Percentiles rank a stretch among this genome's conserved stretches.
These are phyloP conservation scores for cucumber (Cucumis sativus) DNA, from an alignment of 306 rosid species.

Conservation along the genomic window DNA sequence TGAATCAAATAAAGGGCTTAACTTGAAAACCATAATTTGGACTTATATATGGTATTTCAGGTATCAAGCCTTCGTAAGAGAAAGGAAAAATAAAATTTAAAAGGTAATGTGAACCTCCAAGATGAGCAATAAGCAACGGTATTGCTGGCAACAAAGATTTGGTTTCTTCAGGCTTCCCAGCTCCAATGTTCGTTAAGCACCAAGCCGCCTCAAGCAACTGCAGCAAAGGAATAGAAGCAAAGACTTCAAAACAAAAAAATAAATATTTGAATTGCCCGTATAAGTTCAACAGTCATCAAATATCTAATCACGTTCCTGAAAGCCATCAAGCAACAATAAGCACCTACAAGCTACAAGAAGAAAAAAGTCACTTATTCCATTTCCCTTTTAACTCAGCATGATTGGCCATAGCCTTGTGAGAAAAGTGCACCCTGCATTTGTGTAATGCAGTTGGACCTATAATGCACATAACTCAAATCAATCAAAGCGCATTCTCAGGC, in stretches of 20 bases:
- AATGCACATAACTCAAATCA: background rate
- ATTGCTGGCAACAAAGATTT: conserved; percentile 78
- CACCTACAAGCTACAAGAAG: background rate
- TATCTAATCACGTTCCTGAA: background rate
- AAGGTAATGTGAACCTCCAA: conserved; percentile 64
- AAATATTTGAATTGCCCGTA: background rate
- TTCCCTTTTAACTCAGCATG: background rate
- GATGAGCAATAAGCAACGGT: conserved; percentile 87
- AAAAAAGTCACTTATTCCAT: background rate
- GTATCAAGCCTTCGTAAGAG: background rate
- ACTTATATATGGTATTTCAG: background rate
- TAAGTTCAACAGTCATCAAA: background rate
- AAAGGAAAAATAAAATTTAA: background rate
- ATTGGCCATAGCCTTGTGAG: background rate
- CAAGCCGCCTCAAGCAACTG: conserved; percentile 99
- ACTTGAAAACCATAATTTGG: background rate
- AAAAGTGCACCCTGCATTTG: background rate
- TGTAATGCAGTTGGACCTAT: background rate
- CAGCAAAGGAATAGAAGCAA: conserved; percentile 24
- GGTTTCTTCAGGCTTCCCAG: conserved; percentile 92
- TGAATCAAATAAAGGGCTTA: background rate
- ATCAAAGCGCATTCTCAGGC: background rate
- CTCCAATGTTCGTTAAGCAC: conserved; percentile 96
- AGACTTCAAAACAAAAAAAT: conserved; percentile 16
- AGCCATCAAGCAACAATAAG: background rate